These are phyloP conservation scores for Trichoderma aggressivum DNA, from an alignment of 2,329 filamentous ascomycete genomes.

Conservation along the genomic window DNA sequence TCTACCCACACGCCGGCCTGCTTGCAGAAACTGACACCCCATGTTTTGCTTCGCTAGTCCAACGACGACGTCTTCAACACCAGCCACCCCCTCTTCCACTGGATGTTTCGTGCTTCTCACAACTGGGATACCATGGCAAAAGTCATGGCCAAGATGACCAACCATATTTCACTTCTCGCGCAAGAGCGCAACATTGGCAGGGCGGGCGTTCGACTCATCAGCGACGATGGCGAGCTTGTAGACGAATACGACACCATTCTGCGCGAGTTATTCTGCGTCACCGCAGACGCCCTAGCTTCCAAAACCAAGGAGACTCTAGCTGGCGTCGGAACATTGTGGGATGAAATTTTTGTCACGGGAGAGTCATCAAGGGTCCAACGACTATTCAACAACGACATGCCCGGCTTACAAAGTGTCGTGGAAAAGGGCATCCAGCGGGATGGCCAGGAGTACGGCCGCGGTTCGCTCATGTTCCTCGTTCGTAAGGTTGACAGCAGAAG, in stretches of 20 bases:
- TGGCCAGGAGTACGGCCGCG: not conserved
- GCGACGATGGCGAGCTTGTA: not conserved
- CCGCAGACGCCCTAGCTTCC: not conserved
- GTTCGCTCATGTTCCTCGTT: not conserved
- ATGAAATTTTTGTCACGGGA: not conserved
- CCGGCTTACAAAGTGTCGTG: not conserved
- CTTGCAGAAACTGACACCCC: not conserved
- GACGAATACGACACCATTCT: not conserved
- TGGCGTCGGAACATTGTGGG: not conserved
- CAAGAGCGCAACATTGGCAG: not conserved
- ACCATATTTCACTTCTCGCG: not conserved
- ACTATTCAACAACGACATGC: not conserved
- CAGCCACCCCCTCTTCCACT: not conserved
- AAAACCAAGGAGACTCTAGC: not conserved
- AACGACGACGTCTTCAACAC: not conserved
- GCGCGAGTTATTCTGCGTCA: not conserved
- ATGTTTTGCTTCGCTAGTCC: not conserved
- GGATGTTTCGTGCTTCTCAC: not conserved
- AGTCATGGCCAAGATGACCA: not conserved
- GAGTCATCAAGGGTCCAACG: not conserved
- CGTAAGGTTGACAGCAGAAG: not conserved
- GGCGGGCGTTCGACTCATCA: not conserved
- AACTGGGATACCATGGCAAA: not conserved
- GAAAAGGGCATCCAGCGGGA: not conserved
- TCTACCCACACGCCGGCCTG: too few species aligned